These are phyloP conservation scores for Arthroderma sp. DNA, from an alignment of 2,329 filamentous ascomycete species.

Conservation along the genomic window DNA sequence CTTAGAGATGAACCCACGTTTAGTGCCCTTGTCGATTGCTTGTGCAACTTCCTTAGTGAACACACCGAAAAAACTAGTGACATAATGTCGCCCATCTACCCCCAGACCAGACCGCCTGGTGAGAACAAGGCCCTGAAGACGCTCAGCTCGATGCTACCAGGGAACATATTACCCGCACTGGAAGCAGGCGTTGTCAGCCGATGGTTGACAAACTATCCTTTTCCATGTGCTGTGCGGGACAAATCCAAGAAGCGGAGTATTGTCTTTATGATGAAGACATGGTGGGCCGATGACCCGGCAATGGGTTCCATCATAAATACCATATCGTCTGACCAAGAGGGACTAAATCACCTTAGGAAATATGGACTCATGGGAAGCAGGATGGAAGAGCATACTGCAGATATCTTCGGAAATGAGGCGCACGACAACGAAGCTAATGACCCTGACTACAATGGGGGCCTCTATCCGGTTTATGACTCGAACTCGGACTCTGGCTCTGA, in stretches of 20 bases:
- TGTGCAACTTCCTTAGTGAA: slow-evolving; percentile 32
- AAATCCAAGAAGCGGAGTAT: slow-evolving; percentile 35
- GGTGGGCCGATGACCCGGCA: slow-evolving; percentile 31
- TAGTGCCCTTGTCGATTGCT: slow-evolving; percentile 30
- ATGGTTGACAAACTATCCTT: slow-evolving; percentile 64
- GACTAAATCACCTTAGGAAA: slow-evolving; percentile 31
- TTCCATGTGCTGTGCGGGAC: slow-evolving; percentile 45
- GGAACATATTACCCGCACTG: slow-evolving; percentile 46
- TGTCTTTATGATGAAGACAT: slow-evolving; percentile 31
- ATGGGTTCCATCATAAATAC: slow-evolving; percentile 35
- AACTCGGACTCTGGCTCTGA: slow-evolving; percentile 30
- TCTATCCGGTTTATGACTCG: not conserved
- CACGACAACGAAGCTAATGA: not conserved
- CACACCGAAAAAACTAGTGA: slow-evolving; percentile 25
- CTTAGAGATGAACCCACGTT: slow-evolving; percentile 29
- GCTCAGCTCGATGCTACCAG: slow-evolving; percentile 51
- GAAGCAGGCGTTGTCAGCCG: slow-evolving; percentile 55
- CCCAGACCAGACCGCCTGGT: slow-evolving; percentile 30
- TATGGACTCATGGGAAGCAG: slow-evolving; percentile 34
- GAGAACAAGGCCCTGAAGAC: slow-evolving; percentile 37
- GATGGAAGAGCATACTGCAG: slow-evolving; percentile 22
- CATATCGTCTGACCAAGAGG: slow-evolving; percentile 29
- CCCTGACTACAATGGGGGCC: not conserved
- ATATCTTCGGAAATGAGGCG: not conserved
- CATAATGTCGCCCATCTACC: slow-evolving; percentile 29